These are phyloP conservation scores for Balansia obtecta DNA, from an alignment of 2,329 filamentous ascomycete species.

Conservation along the genomic window DNA sequence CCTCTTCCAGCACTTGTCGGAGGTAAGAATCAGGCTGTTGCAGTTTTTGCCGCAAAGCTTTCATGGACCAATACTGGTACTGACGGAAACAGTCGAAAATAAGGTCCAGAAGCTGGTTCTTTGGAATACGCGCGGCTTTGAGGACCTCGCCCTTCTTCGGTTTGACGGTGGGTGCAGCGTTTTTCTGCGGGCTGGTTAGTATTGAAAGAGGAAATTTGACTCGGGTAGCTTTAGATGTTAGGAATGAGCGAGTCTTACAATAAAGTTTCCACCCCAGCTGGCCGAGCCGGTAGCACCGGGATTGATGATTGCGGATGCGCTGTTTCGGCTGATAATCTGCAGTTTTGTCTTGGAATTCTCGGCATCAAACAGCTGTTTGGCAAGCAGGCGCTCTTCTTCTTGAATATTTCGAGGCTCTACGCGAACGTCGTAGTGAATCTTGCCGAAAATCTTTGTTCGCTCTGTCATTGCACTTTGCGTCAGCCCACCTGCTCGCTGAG, in stretches of 20 bases:
- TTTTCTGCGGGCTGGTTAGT: conserved; percentile 32
- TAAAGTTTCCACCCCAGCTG: conserved; percentile 34
- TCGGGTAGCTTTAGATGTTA: background rate
- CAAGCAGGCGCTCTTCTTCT: conserved; percentile 53
- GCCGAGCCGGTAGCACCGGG: conserved; percentile 32
- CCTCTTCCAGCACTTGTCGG: conserved; percentile 68
- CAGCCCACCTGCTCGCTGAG: conserved; percentile 7
- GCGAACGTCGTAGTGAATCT: conserved; percentile 63
- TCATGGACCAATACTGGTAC: conserved; percentile 92
- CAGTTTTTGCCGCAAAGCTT: conserved; percentile 62
- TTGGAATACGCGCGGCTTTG: conserved; percentile 82
- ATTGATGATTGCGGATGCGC: conserved; percentile 41
- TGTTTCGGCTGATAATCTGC: conserved; percentile 36
- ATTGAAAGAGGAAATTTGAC: background rate
- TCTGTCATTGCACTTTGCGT: conserved; percentile 36
- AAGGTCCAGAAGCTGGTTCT: conserved; percentile 75
- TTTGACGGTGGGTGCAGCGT: conserved; percentile 34
- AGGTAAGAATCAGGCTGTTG: conserved; percentile 90
- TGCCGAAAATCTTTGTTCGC: conserved; percentile 63
- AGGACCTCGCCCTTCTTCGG: conserved; percentile 54
- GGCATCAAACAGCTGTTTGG: conserved; percentile 39
- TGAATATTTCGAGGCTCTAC: conserved; percentile 60
- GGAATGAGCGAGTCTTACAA: conserved; percentile 33
- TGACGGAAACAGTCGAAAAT: conserved; percentile 74
- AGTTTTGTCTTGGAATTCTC: conserved; percentile 37